Conservation (phyloP, 768 basidiomycete genomes). For the Hygrocybe punicea region DNA sequence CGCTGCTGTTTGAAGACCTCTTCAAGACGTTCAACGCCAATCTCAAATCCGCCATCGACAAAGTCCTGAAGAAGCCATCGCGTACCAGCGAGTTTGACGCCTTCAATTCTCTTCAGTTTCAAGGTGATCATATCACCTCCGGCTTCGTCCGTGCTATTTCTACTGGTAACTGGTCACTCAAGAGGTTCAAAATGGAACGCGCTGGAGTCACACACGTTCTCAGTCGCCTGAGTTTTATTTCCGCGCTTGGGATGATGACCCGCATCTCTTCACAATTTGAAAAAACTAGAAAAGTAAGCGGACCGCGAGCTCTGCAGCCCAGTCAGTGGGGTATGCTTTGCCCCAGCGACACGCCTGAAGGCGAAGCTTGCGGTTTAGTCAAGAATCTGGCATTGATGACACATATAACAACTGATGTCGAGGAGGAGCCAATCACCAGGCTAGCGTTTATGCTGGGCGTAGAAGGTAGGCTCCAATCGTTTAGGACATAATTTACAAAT, state of each 20-base stretch:
- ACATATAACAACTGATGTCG: constrained; percentile 98
- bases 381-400: constrained; percentile 99
- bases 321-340: constrained; percentile 99
- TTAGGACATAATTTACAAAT: constrained; percentile 11
- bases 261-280: constrained; percentile 98
- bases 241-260: constrained; percentile 99
- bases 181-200: constrained; percentile 99
- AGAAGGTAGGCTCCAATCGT: constrained; percentile 59
- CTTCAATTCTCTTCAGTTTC: constrained; percentile 90
- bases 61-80: constrained; percentile 93
- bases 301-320: constrained; percentile 93
- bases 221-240: constrained; percentile 91
- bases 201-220: constrained; percentile 98
- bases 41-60: constrained; percentile 92
- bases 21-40: constrained; percentile 99
- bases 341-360: constrained; percentile 98
- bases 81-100: constrained; percentile 94
- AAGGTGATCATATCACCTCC: constrained; percentile 92
- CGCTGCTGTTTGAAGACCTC: constrained; percentile 93
- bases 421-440: constrained; percentile 88
- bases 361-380: constrained; percentile 97
- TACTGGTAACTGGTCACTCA: constrained; percentile 98
- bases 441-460: constrained; percentile 94
- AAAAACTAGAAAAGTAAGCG: constrained; percentile 98
- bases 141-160: constrained; percentile 97